These are phyloP conservation scores for Kwoniella dendrophila DNA, from an alignment of 768 basidiomycete genomes.

Conservation along the genomic window DNA sequence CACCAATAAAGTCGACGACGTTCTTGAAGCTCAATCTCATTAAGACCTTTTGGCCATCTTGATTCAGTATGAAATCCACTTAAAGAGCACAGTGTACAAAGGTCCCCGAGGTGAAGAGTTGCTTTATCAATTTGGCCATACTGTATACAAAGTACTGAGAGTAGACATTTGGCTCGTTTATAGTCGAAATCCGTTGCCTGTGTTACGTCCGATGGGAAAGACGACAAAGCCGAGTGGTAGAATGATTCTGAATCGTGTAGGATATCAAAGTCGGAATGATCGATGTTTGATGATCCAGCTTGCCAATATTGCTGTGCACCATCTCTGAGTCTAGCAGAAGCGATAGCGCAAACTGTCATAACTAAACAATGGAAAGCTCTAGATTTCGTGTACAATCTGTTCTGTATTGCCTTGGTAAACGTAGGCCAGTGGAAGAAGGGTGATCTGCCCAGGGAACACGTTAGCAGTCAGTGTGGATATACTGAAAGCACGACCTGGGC, in stretches of 20 bases:
- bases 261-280: not conserved
- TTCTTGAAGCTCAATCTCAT: slow-evolving; percentile 39
- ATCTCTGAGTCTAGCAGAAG: slow-evolving; percentile 22
- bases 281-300: too few relatives aligned
- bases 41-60: slow-evolving; percentile 39
- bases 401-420: slow-evolving; percentile 17
- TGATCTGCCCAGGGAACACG: not conserved
- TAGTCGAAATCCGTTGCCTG: slow-evolving; percentile 39
- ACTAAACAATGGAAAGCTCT: slow-evolving; percentile 19
- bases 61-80: slow-evolving; percentile 44
- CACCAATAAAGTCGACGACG: slow-evolving; percentile 48
- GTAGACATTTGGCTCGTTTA: slow-evolving; percentile 35
- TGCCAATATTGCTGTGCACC: slow-evolving; percentile 16
- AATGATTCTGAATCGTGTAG: slow-evolving; percentile 31
- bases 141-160: slow-evolving; percentile 41
- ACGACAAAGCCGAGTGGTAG: slow-evolving; percentile 29
- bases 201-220: slow-evolving; percentile 33
- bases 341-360: slow-evolving; percentile 32
- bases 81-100: slow-evolving; percentile 31
- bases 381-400: slow-evolving; percentile 20
- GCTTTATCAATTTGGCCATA: slow-evolving; percentile 34
- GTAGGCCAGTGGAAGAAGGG: slow-evolving; percentile 37
- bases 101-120: slow-evolving; percentile 37
- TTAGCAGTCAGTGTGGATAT: not conserved
- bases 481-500: not conserved